phyloP scores from a whole-genome alignment of 164 flowering plant genomes.

The grape (Vitis vinifera) region ASM3070453v1 NC_081808.1:6014001-6014500 shows the following conservation, averaged over 20 bases:
- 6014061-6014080: constrained; percentile 26
- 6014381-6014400: too few species aligned
- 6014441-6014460: too few species aligned
- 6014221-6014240: constrained; percentile 18
- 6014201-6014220: constrained; percentile 21
- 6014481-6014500: too few species aligned
- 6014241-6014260: constrained; percentile 25
- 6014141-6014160: constrained; percentile 28
- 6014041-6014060: constrained; percentile 23
- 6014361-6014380: too few species aligned
- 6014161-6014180: constrained; percentile 20
- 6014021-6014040: constrained; percentile 14
- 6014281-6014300: constrained; percentile 35
- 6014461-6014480: too few species aligned
- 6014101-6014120: constrained; percentile 24
- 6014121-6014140: constrained; percentile 25
- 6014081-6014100: constrained; percentile 13
- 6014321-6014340: too few species aligned
- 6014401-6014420: too few species aligned
- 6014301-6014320: constrained; percentile 17
- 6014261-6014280: constrained; percentile 26
- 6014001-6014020: constrained; percentile 30
- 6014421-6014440: too few species aligned
- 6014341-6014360: too few species aligned
- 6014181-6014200: constrained; percentile 16